A percentile compares a stretch with the other conserved stretches of the same genome.
Evolutionary conservation across 2,329 filamentous ascomycete genomes (phyloP).

Genomic region (Nemania sp.): DNA sequence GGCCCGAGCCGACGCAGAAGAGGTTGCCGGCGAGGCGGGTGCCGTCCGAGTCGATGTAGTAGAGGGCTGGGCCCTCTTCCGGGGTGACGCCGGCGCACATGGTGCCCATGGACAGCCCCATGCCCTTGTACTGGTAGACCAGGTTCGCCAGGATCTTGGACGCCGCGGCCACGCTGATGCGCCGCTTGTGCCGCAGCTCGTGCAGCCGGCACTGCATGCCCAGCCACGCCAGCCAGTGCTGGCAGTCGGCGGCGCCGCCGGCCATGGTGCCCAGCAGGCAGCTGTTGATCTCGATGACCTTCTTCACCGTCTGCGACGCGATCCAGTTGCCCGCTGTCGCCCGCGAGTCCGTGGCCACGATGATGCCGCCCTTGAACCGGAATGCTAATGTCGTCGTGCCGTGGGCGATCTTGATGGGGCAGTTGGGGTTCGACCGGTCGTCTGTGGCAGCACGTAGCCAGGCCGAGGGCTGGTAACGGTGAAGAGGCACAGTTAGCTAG

Average conservation of each 20-base stretch:
- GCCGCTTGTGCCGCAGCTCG: slow-evolving; percentile 98
- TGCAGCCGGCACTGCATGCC: slow-evolving; percentile 99
- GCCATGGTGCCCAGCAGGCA: slow-evolving; percentile 96
- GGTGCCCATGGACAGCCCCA: slow-evolving; percentile 98
- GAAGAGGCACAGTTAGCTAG: slow-evolving; percentile 14
- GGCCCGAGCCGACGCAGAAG: slow-evolving; percentile 96
- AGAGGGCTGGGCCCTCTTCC: slow-evolving; percentile 93
- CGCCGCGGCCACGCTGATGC: slow-evolving; percentile 95
- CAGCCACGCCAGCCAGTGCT: slow-evolving; percentile 99
- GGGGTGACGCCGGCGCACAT: slow-evolving; percentile 98
- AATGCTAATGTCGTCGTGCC: slow-evolving; percentile 98
- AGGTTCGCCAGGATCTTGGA: slow-evolving; percentile 99
- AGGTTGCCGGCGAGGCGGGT: slow-evolving; percentile 91
- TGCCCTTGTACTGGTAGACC: slow-evolving; percentile 98
- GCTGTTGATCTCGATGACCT: slow-evolving; percentile 98
- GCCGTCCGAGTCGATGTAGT: slow-evolving; percentile 98
- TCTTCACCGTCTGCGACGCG: slow-evolving; percentile 99
- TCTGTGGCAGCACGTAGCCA: slow-evolving; percentile 98
- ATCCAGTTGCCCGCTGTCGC: slow-evolving; percentile 99
- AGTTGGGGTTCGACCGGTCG: slow-evolving; percentile 94
- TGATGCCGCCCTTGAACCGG: slow-evolving; percentile 97
- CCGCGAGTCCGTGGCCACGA: slow-evolving; percentile 96
- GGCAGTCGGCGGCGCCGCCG: slow-evolving; percentile 96
- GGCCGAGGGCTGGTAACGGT: slow-evolving; percentile 68
- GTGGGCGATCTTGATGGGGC: slow-evolving; percentile 99